Conservation (phyloP, 352 stramenopile genomes). For the Phytopythium boreale region DNA sequence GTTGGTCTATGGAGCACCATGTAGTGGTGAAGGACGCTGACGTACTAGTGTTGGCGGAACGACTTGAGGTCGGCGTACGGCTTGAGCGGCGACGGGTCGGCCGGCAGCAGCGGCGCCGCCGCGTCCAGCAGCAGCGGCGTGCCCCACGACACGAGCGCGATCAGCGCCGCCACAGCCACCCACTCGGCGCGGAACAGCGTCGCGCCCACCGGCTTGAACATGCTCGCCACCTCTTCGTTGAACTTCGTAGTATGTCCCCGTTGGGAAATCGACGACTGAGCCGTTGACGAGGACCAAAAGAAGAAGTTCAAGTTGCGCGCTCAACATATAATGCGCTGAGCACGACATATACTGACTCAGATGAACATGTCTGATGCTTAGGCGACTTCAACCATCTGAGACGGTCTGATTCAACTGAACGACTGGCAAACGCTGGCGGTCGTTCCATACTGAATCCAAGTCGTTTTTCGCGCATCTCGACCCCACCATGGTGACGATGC, state of each 20-base stretch:
- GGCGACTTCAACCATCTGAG: not conserved
- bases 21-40: not conserved
- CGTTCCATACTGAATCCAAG: not conserved
- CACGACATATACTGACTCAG: not conserved
- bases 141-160: conserved; percentile 25
- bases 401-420: not conserved
- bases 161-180: conserved; percentile 21
- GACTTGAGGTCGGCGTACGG: conserved; percentile 32
- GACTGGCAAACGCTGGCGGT: not conserved
- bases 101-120: conserved; percentile 7
- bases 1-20: too few relatives aligned
- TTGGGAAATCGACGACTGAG: too few relatives aligned
- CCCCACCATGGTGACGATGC: not conserved
- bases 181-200: conserved; percentile 14
- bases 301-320: not conserved
- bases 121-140: conserved; percentile 18
- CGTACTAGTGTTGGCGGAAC: conserved; percentile 52
- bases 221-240: not conserved
- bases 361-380: not conserved
- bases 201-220: not conserved
- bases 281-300: too few relatives aligned
- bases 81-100: conserved; percentile 30
- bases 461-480: not conserved
- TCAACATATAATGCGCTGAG: not conserved
- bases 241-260: too few relatives aligned